Evolutionary conservation across 1,139 yeast species (phyloP).

Genomic region (Candida pseudoviswanathii): DNA sequence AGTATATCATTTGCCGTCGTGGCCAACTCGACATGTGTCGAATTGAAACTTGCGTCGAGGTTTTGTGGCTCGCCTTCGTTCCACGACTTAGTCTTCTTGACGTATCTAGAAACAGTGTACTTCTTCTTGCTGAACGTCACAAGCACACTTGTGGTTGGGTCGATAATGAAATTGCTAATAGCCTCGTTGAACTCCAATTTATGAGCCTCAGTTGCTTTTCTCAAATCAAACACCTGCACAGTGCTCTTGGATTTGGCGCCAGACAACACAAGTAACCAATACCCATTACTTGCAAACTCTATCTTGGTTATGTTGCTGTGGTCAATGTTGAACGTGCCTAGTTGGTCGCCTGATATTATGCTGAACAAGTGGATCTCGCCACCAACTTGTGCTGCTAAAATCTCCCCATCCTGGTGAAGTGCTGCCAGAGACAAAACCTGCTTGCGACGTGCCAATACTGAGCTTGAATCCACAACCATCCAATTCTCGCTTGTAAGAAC

Average conservation of each 20-base stretch:
- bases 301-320: slow-evolving; percentile 27
- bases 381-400: slow-evolving; percentile 51
- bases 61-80: slow-evolving; percentile 11
- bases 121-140: slow-evolving; percentile 24
- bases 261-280: slow-evolving; percentile 53
- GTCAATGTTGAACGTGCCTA: slow-evolving; percentile 34
- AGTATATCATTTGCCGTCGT: slow-evolving; percentile 10
- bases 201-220: slow-evolving; percentile 45
- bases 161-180: slow-evolving; percentile 37
- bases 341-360: slow-evolving; percentile 32
- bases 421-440: slow-evolving; percentile 23
- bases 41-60: slow-evolving; percentile 15
- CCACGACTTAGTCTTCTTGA: slow-evolving; percentile 51
- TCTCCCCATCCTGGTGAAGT: slow-evolving; percentile 68
- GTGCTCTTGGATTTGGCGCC: slow-evolving; percentile 15
- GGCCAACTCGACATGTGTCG: slow-evolving; percentile 11
- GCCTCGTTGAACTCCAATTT: slow-evolving; percentile 22
- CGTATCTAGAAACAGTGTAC: slow-evolving; percentile 32
- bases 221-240: slow-evolving; percentile 58
- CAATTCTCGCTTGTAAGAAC: slow-evolving; percentile 7
- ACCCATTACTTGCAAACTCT: slow-evolving; percentile 68
- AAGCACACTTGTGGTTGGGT: slow-evolving; percentile 42
- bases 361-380: slow-evolving; percentile 13
- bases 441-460: slow-evolving; percentile 4
- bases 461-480: slow-evolving; percentile 6